These are phyloP conservation scores for Tuber borchii DNA, from an alignment of 495 filamentous ascomycete species.

Conservation along the genomic window DNA sequence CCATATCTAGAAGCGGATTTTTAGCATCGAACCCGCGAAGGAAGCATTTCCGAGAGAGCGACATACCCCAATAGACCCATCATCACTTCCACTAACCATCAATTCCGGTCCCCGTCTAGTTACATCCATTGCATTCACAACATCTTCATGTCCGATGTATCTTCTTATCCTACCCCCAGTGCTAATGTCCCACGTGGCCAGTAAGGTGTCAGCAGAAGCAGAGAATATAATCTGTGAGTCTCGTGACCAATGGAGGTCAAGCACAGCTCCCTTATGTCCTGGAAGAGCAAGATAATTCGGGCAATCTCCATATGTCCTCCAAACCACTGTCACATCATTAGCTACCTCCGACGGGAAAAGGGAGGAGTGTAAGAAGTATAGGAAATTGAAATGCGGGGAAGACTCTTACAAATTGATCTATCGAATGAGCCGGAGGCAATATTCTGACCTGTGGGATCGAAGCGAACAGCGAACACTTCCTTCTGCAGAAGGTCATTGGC, in stretches of 20 bases:
- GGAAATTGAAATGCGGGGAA: neutral
- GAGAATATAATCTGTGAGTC: constrained; percentile 87
- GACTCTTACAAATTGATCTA: constrained; percentile 68
- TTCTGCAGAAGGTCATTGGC: constrained; percentile 41
- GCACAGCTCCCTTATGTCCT: constrained; percentile 81
- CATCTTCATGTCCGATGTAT: constrained; percentile 88
- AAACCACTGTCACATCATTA: constrained; percentile 59
- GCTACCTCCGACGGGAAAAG: constrained; percentile 6
- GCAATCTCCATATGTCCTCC: constrained; percentile 84
- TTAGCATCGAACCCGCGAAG: neutral
- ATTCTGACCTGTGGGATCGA: constrained; percentile 76
- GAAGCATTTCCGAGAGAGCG: constrained; percentile 2
- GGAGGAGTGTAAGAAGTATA: constrained; percentile 19
- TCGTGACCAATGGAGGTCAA: constrained; percentile 94
- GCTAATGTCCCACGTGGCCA: constrained; percentile 92
- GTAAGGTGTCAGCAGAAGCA: constrained; percentile 65
- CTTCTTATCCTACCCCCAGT: constrained; percentile 79
- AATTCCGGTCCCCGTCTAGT: constrained; percentile 83
- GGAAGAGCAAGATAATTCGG: constrained; percentile 84
- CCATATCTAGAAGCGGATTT: constrained; percentile 57
- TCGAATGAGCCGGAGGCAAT: constrained; percentile 97
- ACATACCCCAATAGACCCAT: constrained; percentile 73
- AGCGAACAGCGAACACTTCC: constrained; percentile 86
- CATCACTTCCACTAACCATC: constrained; percentile 80
- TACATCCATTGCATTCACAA: constrained; percentile 83